These are phyloP conservation scores for Neurospora sp. DNA, from an alignment of 495 filamentous ascomycete species.

Conservation along the genomic window DNA sequence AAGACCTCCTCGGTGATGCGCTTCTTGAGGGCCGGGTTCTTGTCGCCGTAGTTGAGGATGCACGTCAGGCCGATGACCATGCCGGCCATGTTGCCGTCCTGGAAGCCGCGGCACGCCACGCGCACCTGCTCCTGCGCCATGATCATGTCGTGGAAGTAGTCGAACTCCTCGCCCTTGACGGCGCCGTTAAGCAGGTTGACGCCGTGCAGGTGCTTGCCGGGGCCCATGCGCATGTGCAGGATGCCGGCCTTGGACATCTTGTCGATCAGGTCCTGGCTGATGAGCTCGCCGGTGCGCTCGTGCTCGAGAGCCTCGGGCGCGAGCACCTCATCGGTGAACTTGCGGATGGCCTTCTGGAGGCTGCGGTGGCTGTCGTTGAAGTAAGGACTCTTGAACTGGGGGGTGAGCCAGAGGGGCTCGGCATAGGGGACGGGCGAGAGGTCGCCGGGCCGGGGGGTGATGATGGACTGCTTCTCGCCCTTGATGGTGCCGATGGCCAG, in stretches of 20 bases:
- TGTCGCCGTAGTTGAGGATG: slow-evolving; percentile 65
- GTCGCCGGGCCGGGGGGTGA: slow-evolving; percentile 59
- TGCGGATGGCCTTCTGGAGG: slow-evolving; percentile 60
- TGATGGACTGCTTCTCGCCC: slow-evolving; percentile 64
- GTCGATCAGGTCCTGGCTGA: slow-evolving; percentile 69
- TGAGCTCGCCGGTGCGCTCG: slow-evolving; percentile 64
- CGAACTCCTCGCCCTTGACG: slow-evolving; percentile 69
- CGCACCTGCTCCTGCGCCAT: slow-evolving; percentile 63
- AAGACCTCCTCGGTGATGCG: slow-evolving; percentile 62
- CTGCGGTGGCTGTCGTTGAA: slow-evolving; percentile 66
- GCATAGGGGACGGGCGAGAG: slow-evolving; percentile 70
- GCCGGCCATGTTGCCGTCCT: slow-evolving; percentile 56
- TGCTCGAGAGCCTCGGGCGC: slow-evolving; percentile 68
- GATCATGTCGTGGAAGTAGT: slow-evolving; percentile 81
- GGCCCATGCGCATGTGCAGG: slow-evolving; percentile 73
- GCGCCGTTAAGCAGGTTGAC: slow-evolving; percentile 57
- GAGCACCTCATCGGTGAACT: slow-evolving; percentile 63
- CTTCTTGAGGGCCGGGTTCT: slow-evolving; percentile 54
- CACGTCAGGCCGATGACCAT: slow-evolving; percentile 80
- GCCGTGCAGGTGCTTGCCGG: slow-evolving; percentile 72
- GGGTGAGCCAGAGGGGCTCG: slow-evolving; percentile 71
- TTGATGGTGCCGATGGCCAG: slow-evolving; percentile 68
- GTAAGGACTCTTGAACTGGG: slow-evolving; percentile 72
- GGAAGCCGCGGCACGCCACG: slow-evolving; percentile 56
- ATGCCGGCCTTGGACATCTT: slow-evolving; percentile 64